Evolutionary conservation across 768 basidiomycete genomes (phyloP), one percentile per base, ranked within the genome.

Genomic region (Russula virescens): DNA sequence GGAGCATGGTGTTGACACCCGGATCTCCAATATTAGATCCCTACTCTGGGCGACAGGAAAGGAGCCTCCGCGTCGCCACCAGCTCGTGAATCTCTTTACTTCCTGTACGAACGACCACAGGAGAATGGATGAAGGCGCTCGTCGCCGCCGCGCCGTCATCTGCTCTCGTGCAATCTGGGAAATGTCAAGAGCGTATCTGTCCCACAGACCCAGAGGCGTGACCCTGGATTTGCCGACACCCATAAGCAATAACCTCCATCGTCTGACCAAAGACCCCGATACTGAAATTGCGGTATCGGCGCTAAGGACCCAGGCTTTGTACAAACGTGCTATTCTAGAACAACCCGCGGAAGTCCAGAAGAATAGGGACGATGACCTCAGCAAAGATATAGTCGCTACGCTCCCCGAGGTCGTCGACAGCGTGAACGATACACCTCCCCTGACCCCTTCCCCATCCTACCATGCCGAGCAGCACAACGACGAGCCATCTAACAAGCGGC

Each of bases 151-250:
- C n/a, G 61, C 61, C 3, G 38, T 63, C 43, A 53, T 48, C 11
- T 65, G 64, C 18, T 13, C 51, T n/a, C 54, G 46, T n/a, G 64
- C 55, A 7, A 19, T 63, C 55, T 42, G 49, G 43, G 55, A 63
- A 26, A 35, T 65, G 14, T 55, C 55, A 23, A 57, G 18, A 19
- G 54, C 61, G 19, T 57, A 28, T 21, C 46, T 64, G 45, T 45
- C 62, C 19, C 9, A 31, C 7, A 19, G 35, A 7, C 9, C 18
- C 42, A 43, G 18, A 16, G 31, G 23, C 3, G 7, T 26, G 23
- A 25, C 16, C 18, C 5, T 54, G 23, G 23, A 48, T 5, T 26
- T 59, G 21, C 62, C 52, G 18, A 11, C n/a, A 3, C 6, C 38
- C 21, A 3, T 38, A 9, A 8, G 46, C 46, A 25, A 3, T 18